These are phyloP conservation scores for Candida buenavistaensis DNA, from an alignment of 1,139 yeast genomes.

Conservation along the genomic window DNA sequence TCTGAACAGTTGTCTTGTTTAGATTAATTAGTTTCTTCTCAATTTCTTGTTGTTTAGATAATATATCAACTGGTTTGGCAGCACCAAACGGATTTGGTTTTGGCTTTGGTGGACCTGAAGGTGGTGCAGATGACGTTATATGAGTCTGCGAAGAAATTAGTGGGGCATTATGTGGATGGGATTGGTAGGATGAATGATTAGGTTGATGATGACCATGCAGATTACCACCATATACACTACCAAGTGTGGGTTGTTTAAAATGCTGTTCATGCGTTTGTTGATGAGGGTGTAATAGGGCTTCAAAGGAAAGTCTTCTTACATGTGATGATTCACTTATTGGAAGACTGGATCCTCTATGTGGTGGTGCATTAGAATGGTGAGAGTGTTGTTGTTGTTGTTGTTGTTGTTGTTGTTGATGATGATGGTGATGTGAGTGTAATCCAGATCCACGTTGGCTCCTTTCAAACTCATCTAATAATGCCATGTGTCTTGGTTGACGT, in stretches of 20 bases:
- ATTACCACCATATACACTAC: neutral
- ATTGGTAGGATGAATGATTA: too few relatives aligned
- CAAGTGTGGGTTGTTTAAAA: constrained; percentile 3
- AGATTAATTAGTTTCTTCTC: constrained; percentile 48
- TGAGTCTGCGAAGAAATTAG: constrained; percentile 1
- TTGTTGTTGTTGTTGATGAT: constrained; percentile 8
- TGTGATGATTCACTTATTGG: constrained; percentile 9
- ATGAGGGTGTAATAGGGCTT: constrained; percentile 8
- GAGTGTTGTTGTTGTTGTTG: constrained; percentile 7
- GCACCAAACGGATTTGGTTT: constrained; percentile 47
- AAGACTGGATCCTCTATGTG: constrained; percentile 8
- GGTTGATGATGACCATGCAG: neutral
- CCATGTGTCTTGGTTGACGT: constrained; percentile 18
- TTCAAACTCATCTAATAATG: constrained; percentile 16
- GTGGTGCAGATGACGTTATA: constrained; percentile 3
- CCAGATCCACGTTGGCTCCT: constrained; percentile 10
- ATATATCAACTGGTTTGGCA: constrained; percentile 48
- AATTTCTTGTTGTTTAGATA: constrained; percentile 41
- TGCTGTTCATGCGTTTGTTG: constrained; percentile 6
- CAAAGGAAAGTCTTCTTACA: constrained; percentile 12
- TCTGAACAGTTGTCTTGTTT: constrained; percentile 60
- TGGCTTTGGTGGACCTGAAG: constrained; percentile 19
- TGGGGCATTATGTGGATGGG: neutral
- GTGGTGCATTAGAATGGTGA: constrained; percentile 3
- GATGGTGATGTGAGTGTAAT: constrained; percentile 3